phyloP scores from a whole-genome alignment of 306 rosid species.

The Styphnolobium japonicum region DNA sequence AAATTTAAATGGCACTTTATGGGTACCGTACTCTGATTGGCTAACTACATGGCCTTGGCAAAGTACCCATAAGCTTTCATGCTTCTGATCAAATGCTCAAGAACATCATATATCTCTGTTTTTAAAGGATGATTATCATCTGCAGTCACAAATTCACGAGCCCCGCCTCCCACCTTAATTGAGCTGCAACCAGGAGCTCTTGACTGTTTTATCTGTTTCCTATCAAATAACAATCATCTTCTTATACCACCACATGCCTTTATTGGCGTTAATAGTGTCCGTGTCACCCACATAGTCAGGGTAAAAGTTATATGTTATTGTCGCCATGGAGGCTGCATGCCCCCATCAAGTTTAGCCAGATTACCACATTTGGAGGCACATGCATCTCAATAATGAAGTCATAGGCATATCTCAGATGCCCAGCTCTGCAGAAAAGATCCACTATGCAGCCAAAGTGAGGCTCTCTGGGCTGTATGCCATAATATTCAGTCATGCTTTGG shows the following conservation, averaged over 20 bases:
- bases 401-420: slow-evolving; percentile 48
- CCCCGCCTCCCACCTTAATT: slow-evolving; percentile 42
- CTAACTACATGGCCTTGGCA: slow-evolving; percentile 10
- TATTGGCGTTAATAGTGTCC: slow-evolving; percentile 51
- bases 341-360: slow-evolving; percentile 58
- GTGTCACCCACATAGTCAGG: slow-evolving; percentile 52
- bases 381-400: slow-evolving; percentile 48
- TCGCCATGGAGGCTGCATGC: slow-evolving; percentile 53
- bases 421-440: slow-evolving; percentile 63
- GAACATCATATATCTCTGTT: slow-evolving; percentile 36
- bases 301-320: too few relatives aligned
- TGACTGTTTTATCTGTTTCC: slow-evolving; percentile 41
- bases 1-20: background rate
- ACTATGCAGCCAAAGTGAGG: slow-evolving; percentile 66
- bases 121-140: slow-evolving; percentile 31
- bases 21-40: slow-evolving; percentile 11
- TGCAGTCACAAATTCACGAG: slow-evolving; percentile 30
- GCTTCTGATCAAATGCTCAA: slow-evolving; percentile 30
- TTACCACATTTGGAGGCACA: slow-evolving; percentile 33
- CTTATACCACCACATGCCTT: slow-evolving; percentile 59
- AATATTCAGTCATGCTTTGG: slow-evolving; percentile 49
- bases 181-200: slow-evolving; percentile 52
- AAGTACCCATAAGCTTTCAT: slow-evolving; percentile 28
- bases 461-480: slow-evolving; percentile 50
- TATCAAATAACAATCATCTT: slow-evolving; percentile 43